A percentile compares a stretch with the other conserved stretches of the same genome.
Conservation (phyloP, 169 alveolate genomes). For the Plasmodium coatneyi region DNA sequence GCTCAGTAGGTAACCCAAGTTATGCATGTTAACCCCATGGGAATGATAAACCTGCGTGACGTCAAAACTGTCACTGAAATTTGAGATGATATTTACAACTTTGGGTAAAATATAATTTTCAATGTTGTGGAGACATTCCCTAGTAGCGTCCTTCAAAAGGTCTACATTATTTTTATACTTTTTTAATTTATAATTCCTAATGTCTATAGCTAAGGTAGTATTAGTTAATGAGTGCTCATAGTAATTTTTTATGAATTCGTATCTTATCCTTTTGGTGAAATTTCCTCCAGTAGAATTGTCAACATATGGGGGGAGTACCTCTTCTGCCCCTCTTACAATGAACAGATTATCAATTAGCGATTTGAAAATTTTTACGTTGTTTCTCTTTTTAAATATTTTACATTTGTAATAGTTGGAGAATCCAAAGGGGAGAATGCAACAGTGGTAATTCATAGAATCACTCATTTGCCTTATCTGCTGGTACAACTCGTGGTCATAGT, state of each 20-base stretch:
- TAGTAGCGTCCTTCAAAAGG: slow-evolving; percentile 67
- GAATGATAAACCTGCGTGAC: slow-evolving; percentile 77
- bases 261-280: slow-evolving; percentile 46
- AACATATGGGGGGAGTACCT: slow-evolving; percentile 82
- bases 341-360: slow-evolving; percentile 74
- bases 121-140: slow-evolving; percentile 62
- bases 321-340: slow-evolving; percentile 80
- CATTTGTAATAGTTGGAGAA: slow-evolving; percentile 75
- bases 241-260: slow-evolving; percentile 70
- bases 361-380: slow-evolving; percentile 75
- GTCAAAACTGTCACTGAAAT: slow-evolving; percentile 81
- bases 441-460: slow-evolving; percentile 57
- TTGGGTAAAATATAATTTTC: slow-evolving; percentile 77
- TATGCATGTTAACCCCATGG: slow-evolving; percentile 82
- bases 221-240: slow-evolving; percentile 71
- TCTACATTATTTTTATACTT: slow-evolving; percentile 39
- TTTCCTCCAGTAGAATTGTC: neutral
- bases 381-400: slow-evolving; percentile 44
- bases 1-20: slow-evolving; percentile 25
- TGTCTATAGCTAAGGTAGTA: slow-evolving; percentile 70
- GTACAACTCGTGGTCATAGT: slow-evolving; percentile 57
- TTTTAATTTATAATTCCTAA: slow-evolving; percentile 61
- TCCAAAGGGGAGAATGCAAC: slow-evolving; percentile 83
- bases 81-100: slow-evolving; percentile 62
- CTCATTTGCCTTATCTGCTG: slow-evolving; percentile 74